Evolutionary conservation across 208 protist species (phyloP), one percentile per base, ranked within the genome.

Genomic region (Leishmania tropica): DNA sequence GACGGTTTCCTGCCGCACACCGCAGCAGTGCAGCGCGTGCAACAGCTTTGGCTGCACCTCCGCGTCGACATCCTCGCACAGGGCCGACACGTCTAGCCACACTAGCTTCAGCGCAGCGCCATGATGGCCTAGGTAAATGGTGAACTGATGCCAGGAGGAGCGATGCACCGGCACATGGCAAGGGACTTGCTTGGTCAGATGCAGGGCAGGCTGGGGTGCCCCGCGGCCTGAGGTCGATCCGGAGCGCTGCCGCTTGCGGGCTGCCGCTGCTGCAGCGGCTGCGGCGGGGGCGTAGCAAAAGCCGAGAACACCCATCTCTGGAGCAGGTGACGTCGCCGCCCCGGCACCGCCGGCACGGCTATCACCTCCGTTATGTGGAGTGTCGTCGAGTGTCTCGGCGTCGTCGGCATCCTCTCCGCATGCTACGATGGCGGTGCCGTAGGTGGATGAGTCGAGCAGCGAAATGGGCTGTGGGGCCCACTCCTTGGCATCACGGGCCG

Each of bases 391-490:
- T 1, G 78, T 60, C 17, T 67, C 47, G 40, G 58, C 79, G 37
- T 81, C 76, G 17, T 81, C 71, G 8, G 64, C 53, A 62, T 81
- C 81, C 4, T 67, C 67, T 17, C 67, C 86, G 51, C 77, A 85
- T 37, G 89, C 79, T 13, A 75, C 77, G 1, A 94, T 82, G 58
- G 82, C 51, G 10, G 87, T 93, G 47, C 94, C 94, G 68, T 97
- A 95, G 40, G 89, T 95, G 54, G 92, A 96, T 53, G 86, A 90
- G 81, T 97, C 94, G 13, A 88, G 91, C 35, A 97, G 79, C 0
- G 87, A 86, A 71, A 96, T 76, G 15, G 85, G 79, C 37, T 87
- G 87, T 17, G 87, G 84, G n/a, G 67, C 60, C n/a, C 31, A 62
- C n/a, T n/a, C 51, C 17, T 6, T 35, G 45, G 51, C 24, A 58